Base-by-base conservation (phyloP, 371 early-diverging fungal species). In the Nematocida displodere region DNA sequence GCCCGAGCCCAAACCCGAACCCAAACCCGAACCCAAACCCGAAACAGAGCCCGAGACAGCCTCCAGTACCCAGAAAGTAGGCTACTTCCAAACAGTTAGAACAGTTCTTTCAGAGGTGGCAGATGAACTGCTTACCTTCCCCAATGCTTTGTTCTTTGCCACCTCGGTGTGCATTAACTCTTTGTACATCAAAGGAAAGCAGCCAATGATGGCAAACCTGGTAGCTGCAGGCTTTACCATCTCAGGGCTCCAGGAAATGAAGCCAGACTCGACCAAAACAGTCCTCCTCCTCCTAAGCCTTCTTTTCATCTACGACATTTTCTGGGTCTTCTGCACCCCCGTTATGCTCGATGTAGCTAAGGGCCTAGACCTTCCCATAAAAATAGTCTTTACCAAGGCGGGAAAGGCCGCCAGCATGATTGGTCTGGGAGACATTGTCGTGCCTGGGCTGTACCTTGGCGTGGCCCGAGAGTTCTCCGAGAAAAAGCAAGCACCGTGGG, bases 321-420 rank as follows among this genome's bases (percentile, higher is more conserved):
- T 94, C 78, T 95, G 94, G 94, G 95, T 95, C 59, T 95, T 94
- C 86, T 93, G 93, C 33, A 93, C 94, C 1, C 91, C 91, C 58
- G 95, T 95, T 54, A 95, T 95, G 95, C 92, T 94, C 26, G 89
- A 90, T 0, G 95, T 95, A 37, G 95, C 95, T 48, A 92, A 90
- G 85, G 88, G 87, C 79, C 90, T 94, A 84, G 93, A 95, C 80
- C 91, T 90, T 0, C 95, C 95, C 47, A 90, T 95, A 84, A 94
- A 94, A 86, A 88, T 95, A 20, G 85, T 92, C 53, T 93, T 88
- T 85, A 93, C 94, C n/a, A 87, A 88, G 54, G 83, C 88, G 39
- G 83, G 89, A 47, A 84, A 88, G 64, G 86, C 81, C 36, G 58
- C 88, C 76, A 88, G 93, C 3, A 91, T 95, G 91, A 87, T 95